These are phyloP conservation scores for Iberis amara DNA, from an alignment of 441 rosid genomes.

Conservation along the genomic window DNA sequence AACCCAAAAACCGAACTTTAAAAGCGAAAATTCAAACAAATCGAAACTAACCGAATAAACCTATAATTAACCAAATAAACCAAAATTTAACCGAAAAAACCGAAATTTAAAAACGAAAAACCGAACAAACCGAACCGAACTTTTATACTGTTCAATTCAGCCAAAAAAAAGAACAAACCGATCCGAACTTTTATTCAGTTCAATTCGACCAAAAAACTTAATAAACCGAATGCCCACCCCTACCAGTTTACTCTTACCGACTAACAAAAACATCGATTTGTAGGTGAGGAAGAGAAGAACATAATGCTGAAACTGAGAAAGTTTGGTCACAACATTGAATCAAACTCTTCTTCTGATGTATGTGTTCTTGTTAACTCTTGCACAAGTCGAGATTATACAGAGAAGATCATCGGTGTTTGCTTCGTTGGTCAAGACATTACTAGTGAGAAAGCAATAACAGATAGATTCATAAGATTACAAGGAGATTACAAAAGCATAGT, in stretches of 20 bases:
- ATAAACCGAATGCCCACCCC: too few species aligned
- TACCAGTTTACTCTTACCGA: background rate
- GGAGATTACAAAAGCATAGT: slow-evolving; percentile 68
- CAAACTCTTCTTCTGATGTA: slow-evolving; percentile 35
- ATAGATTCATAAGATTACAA: slow-evolving; percentile 69
- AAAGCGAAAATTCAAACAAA: too few species aligned
- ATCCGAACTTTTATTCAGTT: background rate
- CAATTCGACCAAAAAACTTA: too few species aligned
- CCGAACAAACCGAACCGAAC: too few species aligned
- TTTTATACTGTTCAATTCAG: too few species aligned
- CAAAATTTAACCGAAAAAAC: too few species aligned
- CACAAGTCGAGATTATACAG: slow-evolving; percentile 60
- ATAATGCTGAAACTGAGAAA: slow-evolving; percentile 59
- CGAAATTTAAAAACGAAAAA: too few species aligned
- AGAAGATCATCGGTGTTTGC: slow-evolving; percentile 55
- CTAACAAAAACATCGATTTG: slow-evolving; percentile 7
- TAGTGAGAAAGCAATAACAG: slow-evolving; percentile 49
- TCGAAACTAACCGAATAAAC: too few species aligned
- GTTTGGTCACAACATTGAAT: slow-evolving; percentile 33
- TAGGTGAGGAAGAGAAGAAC: slow-evolving; percentile 70
- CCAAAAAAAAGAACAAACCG: background rate
- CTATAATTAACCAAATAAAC: too few species aligned
- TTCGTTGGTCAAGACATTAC: slow-evolving; percentile 84
- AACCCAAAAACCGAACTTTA: too few species aligned
- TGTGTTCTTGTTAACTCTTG: slow-evolving; percentile 62